Evolutionary conservation across 2,329 filamentous ascomycete species (phyloP).

Genomic region (Lachnellula willkommii): DNA sequence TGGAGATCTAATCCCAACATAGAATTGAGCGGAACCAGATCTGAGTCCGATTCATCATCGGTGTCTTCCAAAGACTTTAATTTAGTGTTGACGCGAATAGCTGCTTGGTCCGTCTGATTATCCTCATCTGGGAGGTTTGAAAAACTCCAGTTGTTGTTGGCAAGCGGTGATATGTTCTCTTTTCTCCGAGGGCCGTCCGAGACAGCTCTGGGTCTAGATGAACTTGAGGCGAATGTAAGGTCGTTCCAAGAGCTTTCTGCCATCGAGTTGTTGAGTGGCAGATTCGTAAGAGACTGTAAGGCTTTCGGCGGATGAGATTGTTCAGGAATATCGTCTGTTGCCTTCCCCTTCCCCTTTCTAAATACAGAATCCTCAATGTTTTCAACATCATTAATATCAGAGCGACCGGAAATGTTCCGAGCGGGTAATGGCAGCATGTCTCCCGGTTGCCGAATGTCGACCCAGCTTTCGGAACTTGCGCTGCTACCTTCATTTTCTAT

Average conservation of each 20-base stretch:
- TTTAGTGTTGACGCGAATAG: background rate
- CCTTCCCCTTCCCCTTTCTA: constrained; percentile 9
- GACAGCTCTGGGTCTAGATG: constrained; percentile 44
- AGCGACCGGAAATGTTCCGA: background rate
- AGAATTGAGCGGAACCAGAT: background rate
- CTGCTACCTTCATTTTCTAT: constrained; percentile 17
- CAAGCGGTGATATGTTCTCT: constrained; percentile 46
- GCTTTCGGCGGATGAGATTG: background rate
- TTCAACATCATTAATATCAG: constrained; percentile 15
- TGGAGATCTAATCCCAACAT: background rate
- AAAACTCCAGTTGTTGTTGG: constrained; percentile 59
- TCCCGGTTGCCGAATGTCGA: constrained; percentile 13
- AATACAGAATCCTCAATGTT: background rate
- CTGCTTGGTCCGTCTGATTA: background rate
- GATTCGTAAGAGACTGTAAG: background rate
- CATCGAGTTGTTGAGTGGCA: background rate
- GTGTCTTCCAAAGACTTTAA: background rate
- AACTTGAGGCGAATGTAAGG: constrained; percentile 3
- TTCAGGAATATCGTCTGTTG: constrained; percentile 1
- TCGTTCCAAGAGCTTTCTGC: background rate
- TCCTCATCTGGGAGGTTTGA: constrained; percentile 33
- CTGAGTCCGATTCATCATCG: background rate
- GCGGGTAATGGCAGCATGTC: background rate
- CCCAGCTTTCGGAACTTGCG: constrained; percentile 24
- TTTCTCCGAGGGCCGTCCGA: constrained; percentile 51